These are phyloP conservation scores for Withania somnifera DNA, from an alignment of 305 asterid species.

Conservation along the genomic window DNA sequence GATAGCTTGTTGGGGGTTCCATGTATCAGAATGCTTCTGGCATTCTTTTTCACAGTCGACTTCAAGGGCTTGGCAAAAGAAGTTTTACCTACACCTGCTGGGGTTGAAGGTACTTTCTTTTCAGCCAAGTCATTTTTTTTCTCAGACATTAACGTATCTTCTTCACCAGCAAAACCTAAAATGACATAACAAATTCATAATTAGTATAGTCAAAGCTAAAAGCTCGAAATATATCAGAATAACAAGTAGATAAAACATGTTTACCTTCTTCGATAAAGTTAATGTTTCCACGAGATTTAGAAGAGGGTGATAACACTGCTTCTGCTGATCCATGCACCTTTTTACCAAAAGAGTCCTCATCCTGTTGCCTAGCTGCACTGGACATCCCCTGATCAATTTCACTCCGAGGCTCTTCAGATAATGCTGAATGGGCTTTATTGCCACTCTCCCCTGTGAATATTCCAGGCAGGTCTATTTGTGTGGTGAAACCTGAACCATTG, in stretches of 20 bases:
- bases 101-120: background rate
- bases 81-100: slow-evolving; percentile 3
- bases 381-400: background rate
- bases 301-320: background rate
- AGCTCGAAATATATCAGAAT: background rate
- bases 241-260: background rate
- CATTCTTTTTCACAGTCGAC: slow-evolving; percentile 17
- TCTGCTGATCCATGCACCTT: background rate
- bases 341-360: background rate
- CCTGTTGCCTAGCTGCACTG: background rate
- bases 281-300: background rate
- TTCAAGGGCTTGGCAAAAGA: slow-evolving; percentile 6
- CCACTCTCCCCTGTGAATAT: background rate
- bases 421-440: background rate
- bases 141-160: background rate
- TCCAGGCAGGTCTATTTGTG: background rate
- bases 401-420: background rate
- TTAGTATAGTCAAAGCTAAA: background rate
- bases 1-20: slow-evolving; percentile 51
- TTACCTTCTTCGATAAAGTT: background rate
- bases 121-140: slow-evolving; percentile 1
- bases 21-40: slow-evolving; percentile 50
- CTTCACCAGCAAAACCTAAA: slow-evolving; percentile 17
- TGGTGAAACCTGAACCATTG: background rate
- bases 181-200: background rate